Percentiles rank a stretch among this genome's conserved stretches.
phyloP scores from a whole-genome alignment of 2,329 filamentous ascomycete species.

The Ascocoryne sarcoides region DNA sequence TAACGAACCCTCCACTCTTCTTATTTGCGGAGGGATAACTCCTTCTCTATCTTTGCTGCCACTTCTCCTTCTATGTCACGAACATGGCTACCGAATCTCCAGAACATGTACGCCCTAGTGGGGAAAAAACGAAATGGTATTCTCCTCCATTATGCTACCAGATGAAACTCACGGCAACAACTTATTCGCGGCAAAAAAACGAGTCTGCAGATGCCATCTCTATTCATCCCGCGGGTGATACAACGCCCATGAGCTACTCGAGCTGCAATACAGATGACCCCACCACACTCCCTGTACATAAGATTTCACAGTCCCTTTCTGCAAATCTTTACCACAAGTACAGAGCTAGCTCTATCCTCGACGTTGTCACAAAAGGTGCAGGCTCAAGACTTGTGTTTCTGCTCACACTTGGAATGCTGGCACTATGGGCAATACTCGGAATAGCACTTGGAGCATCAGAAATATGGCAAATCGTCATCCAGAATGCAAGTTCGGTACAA shows the following conservation, averaged over 20 bases:
- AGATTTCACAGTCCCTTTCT: no score
- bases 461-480: slow-evolving; percentile 31
- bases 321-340: neutral
- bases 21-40: no score
- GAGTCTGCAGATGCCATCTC: neutral
- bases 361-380: slow-evolving; percentile 22
- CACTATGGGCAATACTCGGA: slow-evolving; percentile 27
- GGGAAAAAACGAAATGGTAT: neutral
- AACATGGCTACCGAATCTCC: no score
- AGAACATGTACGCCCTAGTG: no score
- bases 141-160: neutral
- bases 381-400: slow-evolving; percentile 25
- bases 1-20: no score
- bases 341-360: slow-evolving; percentile 11
- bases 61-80: no score
- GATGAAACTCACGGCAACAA: neutral
- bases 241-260: neutral
- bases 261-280: neutral
- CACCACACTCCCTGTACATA: neutral
- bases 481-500: slow-evolving; percentile 31
- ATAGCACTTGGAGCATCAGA: slow-evolving; percentile 27
- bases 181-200: neutral
- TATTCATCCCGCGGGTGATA: neutral
- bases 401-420: slow-evolving; percentile 27
- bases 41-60: no score